Base-by-base conservation (phyloP, 192 early-diverging fungal species). In the Coemansia erecta region DNA sequence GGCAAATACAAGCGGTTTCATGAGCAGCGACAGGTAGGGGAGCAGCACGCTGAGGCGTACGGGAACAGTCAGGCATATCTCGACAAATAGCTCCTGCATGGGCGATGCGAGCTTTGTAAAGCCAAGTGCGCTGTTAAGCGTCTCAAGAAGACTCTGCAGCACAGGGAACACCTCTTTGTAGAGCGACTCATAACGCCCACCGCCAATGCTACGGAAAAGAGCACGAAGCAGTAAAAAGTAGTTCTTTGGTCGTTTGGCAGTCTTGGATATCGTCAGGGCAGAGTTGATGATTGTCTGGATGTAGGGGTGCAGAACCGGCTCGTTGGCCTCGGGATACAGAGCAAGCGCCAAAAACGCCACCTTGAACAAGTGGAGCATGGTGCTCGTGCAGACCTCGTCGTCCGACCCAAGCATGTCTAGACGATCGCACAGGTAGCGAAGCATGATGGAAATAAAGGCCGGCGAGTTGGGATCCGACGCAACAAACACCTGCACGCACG, bases 91-190 rank as follows among this genome's bases (percentile, higher is more conserved):
- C 64, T 98, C 95, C 40, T 88, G 85, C 87, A 96, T 90, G 23
- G 87, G 86, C 60, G 84, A 86, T 52, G 90, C 88, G 56, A 90
- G 86, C 8, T 94, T 89, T 8, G 86, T 60, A 0, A 92, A 87
- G 5, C 89, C 77, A 8, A 97, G 77, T 6, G 90, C 72, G 18
- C 80, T 78, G 65, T 98, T 98, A n/a, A 99, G 83, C 4, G 85
- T 87, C 61, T 97, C 94, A 11, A 99, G 80, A 24, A 99, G 79
- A 6, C 93, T 88, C 61, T 93, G 95, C 33, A 99, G 72, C 44
- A 98, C 72, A 1, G 98, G 95, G 28, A 93, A 84, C 8, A 98
- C 94, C 70, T 98, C 96, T 65, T 95, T 90, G 75, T 99, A 98
- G 12, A 98, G 83, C 39, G 87, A 58, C 72, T 98, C 96, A 72